Evolutionary conservation across 192 early-diverging fungal genomes (phyloP), one percentile per base, ranked within the genome.

Genomic region (Coemansia sp.): DNA sequence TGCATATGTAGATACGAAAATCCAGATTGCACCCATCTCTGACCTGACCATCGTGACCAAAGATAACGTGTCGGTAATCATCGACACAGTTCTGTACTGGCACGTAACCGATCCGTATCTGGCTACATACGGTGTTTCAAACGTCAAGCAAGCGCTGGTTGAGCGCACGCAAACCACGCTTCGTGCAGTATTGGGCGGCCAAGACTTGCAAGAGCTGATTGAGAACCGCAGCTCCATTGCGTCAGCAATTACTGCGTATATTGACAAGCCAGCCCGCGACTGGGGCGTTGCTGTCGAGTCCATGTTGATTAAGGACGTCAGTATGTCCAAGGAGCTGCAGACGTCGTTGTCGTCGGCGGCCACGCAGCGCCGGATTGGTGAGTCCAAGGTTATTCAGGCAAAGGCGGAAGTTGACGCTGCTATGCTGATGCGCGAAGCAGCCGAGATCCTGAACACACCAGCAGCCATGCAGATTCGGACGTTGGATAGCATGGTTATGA

Each of bases 151-250:
- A 29, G 92, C 93, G 9, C 75, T 97, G 47, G 72, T 88, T 29
- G 95, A 97, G 72, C 84, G 94, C 51, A 94, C 95, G 3, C 91
- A 94, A 72, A 96, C 95, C 11, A 96, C 94, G 0, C 69, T 97
- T 32, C 83, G 95, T 12, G 89, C 93, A 23, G 90, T 92, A 47
- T 67, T 96, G 15, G 94, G 94, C 32, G 85, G 86, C 19, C 87
- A 88, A 21, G 90, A 89, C 3, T 76, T 97, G 23, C 95, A 97
- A 76, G 93, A 94, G 19, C 73, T 84, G 68, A 90, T 97, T 56
- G 95, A 97, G 78, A 90, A 95, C 76, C 86, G 94, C 23, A 89
- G 94, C 54, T 84, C 86, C 0, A 90, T 97, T 65, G 92, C 93
- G 3, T 85, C 86, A 56, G 92, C 93, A 39, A 95, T 97, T 67